Base-by-base conservation (phyloP, 75 land plant species). In the Pinus albicaulis region DNA sequence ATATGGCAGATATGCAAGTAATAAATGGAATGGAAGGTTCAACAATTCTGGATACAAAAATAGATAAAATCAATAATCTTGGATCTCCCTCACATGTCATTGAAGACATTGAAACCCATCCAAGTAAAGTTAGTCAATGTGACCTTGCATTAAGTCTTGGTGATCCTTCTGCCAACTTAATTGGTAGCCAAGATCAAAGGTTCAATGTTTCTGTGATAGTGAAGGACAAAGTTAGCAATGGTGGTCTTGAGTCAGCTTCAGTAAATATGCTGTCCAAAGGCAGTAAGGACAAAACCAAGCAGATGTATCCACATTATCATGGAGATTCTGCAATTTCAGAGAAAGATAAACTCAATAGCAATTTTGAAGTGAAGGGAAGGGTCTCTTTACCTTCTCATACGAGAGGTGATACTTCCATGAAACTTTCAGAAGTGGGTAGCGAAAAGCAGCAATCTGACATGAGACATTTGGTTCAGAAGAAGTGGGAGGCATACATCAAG, bases 391-490 rank as follows among this genome's bases (percentile, higher is more conserved):
- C 23, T 20, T 3, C 38, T 24, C 71, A 38, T 12, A 23, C 52
- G 20, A 12, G 52, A 68, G 71, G 71, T 38, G 7, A 68, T 5
- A 2, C 22, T n/a, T n/a, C 71, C 38, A 68, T 38, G 71, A 68
- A 68, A 34, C 10, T 20, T 68, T 19, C 12, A 7, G 71, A 68
- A 38, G 38, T 68, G 44, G 22, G n/a, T 1, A 41, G 23, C 20
- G 20, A 38, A 36, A 68, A 68, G 71, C 48, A 5, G 20, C 48
- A 38, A 20, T 0, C 52, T 41, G 71, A 38, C 3, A 41, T n/a
- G n/a, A 68, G 48, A 36, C 71, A 68, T 38, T 68, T 44, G 38
- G 38, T 68, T 12, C 19, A 23, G 71, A 68, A 68, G 52, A 68
- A 68, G 71, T n/a, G n/a, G n/a, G n/a, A n/a, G n/a, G n/a, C n/a